Evolutionary conservation across 768 basidiomycete genomes (phyloP), one percentile per base, ranked within the genome.

Genomic region (Mycena rebaudengoi): DNA sequence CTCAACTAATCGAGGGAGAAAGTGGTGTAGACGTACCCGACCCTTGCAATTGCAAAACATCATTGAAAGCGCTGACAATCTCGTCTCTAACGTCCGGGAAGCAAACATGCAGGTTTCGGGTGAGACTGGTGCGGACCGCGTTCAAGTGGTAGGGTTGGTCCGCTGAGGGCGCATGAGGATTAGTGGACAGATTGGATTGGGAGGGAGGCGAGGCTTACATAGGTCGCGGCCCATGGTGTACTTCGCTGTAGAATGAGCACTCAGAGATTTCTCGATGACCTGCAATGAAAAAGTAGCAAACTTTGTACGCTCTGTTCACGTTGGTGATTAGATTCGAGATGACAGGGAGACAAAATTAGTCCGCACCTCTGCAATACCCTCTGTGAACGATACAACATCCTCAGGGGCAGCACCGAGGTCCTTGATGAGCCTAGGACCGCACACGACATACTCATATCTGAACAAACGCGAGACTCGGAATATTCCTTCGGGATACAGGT

Each of bases 321-420:
- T 26, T 7, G 20, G 4, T 28, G 2, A 14, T n/a, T 13, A 14
- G 32, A 35, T 1, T 33, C 14, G n/a, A 4, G n/a, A 37, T 10
- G 16, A 11, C 1, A 46, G 12, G 18, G 11, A 37, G 10, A 30
- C 6, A 14, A 18, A 7, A 11, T 12, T 16, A 18, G 13, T 12
- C 53, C 69, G 13, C 37, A 80, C 85, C 32, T 83, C 77, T 6
- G 66, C 70, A 0, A 65, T 20, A 0, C 74, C 75, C 20, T 76
- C 79, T 1, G n/a, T 0, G 30, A 80, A 75, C 1, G 83, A 84
- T 14, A 84, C 62, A 10, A 71, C 65, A 32, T 80, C 71, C 20
- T 84, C 82, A 0, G 79, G 67, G 0, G 78, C 77, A 44, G 70
- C 79, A n/a, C 74, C 72, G 14, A 84, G 11, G 41, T 86, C 83